Base-by-base conservation (phyloP, 768 basidiomycete genomes). In the Calocybe cyanea region DNA sequence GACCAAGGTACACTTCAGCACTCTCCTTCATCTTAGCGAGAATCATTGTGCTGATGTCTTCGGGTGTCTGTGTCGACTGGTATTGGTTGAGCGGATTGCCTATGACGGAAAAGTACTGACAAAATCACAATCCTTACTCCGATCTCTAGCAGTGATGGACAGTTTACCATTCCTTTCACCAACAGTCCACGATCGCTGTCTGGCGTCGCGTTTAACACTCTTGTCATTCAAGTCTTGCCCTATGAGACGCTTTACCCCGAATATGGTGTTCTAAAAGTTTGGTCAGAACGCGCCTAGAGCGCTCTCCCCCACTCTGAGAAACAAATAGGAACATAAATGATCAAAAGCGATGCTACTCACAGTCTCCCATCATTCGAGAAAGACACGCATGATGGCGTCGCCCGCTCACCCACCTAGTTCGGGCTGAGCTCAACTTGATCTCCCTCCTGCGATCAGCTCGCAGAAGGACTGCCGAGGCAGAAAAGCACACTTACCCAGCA, bases 321-420 rank as follows among this genome's bases (percentile, higher is more conserved):
- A 7, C 10, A 7, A 1, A 11, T 41, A 20, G 36, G 17, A 34
- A 45, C 13, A 40, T 11, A 10, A 31, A 6, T 10, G 30, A 9
- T 33, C 25, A 14, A n/a, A 6, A 2, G 7, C 7, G 9, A 18
- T 10, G 24, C 7, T 7, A 40, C 46, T 45, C 13, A 53, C 52
- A 87, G 69, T 44, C 86, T 83, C 66, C 93, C 89, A 46, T 90
- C 85, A 56, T 89, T 91, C 53, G 87, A 87, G 73, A 95, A 95
- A 44, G 88, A 83, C 49, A 94, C 92, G 58, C 89, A 89, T 31
- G 92, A 93, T 4, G 92, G 92, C 10, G 91, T 96, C 46, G 91
- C 94, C 49, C 90, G 80, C 52, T 85, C 82, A 67, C 92, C 91
- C 70, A 93, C 89, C 39, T 90, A 75, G 71, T 94, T 92, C 66